Conservation (phyloP, 108 stramenopile species). For the Discostella stelligeroides region DNA sequence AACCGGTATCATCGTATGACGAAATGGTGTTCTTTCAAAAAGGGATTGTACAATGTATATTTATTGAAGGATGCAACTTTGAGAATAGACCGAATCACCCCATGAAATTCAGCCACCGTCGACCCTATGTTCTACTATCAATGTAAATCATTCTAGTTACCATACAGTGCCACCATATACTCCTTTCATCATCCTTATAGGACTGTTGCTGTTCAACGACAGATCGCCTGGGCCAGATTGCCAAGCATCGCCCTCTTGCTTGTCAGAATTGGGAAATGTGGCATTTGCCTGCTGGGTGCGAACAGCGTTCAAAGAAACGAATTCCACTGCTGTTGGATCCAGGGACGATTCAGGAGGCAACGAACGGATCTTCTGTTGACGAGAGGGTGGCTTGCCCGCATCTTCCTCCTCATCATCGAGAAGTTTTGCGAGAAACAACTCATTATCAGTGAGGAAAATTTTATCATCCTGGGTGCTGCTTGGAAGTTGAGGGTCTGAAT, state of each 20-base stretch:
- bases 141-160: neutral
- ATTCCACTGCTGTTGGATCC: constrained; percentile 48
- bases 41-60: neutral
- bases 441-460: constrained; percentile 30
- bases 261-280: constrained; percentile 5
- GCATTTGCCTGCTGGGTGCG: neutral
- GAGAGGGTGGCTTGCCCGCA: constrained; percentile 10
- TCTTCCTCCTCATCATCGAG: constrained; percentile 53
- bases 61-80: neutral
- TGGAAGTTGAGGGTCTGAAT: constrained; percentile 12
- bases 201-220: constrained; percentile 16
- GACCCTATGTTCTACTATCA: neutral
- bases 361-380: constrained; percentile 12
- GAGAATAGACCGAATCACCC: neutral
- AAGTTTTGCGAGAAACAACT: constrained; percentile 45
- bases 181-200: constrained; percentile 28
- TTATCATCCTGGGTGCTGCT: constrained; percentile 17
- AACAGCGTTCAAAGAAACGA: constrained; percentile 13
- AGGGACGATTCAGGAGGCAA: constrained; percentile 35
- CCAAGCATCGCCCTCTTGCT: constrained; percentile 15
- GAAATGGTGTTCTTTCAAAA: constrained; percentile 7
- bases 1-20: neutral
- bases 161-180: constrained; percentile 51
- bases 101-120: neutral
- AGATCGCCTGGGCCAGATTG: constrained; percentile 11